Conservation (phyloP, 202 grass and related monocot species). For the Schoenoplectus triqueter region DNA sequence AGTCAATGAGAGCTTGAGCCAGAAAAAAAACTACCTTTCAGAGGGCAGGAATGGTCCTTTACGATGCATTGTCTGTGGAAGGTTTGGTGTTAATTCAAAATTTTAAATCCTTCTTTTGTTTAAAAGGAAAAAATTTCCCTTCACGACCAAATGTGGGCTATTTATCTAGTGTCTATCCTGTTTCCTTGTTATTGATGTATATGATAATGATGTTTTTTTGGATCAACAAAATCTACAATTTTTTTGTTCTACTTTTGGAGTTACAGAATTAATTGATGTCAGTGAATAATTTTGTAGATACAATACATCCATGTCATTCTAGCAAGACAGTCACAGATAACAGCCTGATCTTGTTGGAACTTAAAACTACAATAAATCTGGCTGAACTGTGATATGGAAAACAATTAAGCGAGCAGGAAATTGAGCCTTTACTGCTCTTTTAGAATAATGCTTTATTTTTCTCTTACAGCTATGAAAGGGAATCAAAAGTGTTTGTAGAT, state of each 20-base stretch:
- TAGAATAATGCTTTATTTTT: not conserved
- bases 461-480: slow-evolving; percentile 51
- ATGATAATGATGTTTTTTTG: not conserved
- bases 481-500: slow-evolving; percentile 49
- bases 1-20: slow-evolving; percentile 56
- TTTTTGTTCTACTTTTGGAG: not conserved
- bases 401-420: not conserved
- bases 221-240: not conserved
- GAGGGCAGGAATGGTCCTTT: slow-evolving; percentile 65
- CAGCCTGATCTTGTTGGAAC: not conserved
- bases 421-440: not conserved
- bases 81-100: slow-evolving; percentile 45
- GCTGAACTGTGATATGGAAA: not conserved
- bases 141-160: not conserved
- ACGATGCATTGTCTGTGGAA: slow-evolving; percentile 73
- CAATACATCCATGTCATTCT: not conserved
- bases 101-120: slow-evolving; percentile 3
- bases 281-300: not conserved
- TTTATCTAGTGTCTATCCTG: not conserved
- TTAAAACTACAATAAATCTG: not conserved
- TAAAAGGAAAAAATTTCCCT: not conserved
- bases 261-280: not conserved
- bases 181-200: slow-evolving; percentile 15
- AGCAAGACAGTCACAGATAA: not conserved
- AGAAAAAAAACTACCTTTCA: slow-evolving; percentile 76